phyloP scores from a whole-genome alignment of 1,284 basidiomycete genomes.

The Porodaedalea pini region DNA sequence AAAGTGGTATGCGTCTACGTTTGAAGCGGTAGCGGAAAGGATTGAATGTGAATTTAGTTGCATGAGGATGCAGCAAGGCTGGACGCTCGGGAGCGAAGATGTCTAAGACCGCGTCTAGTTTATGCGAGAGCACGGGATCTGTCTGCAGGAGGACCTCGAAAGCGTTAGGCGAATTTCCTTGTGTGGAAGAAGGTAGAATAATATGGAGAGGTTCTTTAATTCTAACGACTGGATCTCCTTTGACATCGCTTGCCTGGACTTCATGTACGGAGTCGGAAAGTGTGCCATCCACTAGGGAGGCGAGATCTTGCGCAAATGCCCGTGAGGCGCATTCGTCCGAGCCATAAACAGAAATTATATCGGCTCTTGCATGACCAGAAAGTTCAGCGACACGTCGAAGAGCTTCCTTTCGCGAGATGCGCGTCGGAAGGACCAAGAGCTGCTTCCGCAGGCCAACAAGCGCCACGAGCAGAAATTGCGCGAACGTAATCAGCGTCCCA shows the following conservation, averaged over 20 bases:
- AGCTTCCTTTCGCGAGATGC: constrained; percentile 8
- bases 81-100: constrained; percentile 6
- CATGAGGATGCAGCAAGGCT: constrained; percentile 12
- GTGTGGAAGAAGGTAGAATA: not conserved
- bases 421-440: constrained; percentile 31
- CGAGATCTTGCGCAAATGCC: constrained; percentile 5
- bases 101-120: constrained; percentile 15
- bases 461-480: constrained; percentile 78
- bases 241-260: not conserved
- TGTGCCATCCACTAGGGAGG: not conserved
- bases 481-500: constrained; percentile 81
- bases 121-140: not conserved
- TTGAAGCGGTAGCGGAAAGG: constrained; percentile 44
- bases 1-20: constrained; percentile 67
- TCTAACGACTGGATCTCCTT: not conserved
- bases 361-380: not conserved
- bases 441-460: constrained; percentile 63
- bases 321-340: not conserved
- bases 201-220: not conserved
- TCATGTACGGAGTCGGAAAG: not conserved
- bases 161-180: not conserved
- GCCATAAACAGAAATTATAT: not conserved
- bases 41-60: constrained; percentile 23
- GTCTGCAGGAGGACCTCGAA: constrained; percentile 13
- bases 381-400: constrained; percentile 4